Conservation (phyloP, 306 rosid genomes). For the Betula pendula region DNA sequence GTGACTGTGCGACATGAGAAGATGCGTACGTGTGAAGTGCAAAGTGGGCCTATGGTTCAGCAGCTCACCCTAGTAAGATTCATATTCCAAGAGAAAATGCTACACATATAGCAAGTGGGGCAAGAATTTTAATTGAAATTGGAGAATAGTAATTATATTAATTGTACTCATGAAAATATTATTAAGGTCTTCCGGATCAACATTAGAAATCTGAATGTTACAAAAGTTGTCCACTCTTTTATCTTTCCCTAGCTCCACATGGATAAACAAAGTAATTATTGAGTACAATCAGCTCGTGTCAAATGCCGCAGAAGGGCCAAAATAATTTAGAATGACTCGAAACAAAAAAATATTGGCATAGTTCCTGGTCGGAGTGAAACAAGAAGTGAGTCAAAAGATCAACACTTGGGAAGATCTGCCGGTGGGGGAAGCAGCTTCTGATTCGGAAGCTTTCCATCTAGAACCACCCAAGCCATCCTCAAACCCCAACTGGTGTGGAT, state of each 20-base stretch:
- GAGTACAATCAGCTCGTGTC: not conserved
- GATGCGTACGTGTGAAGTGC: no score
- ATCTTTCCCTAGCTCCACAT: not conserved
- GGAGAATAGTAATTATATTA: not conserved
- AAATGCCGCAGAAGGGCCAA: not conserved
- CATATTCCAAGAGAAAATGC: not conserved
- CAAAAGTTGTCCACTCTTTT: not conserved
- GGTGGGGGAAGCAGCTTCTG: slow-evolving; percentile 11
- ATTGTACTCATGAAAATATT: not conserved
- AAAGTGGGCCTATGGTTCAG: no score
- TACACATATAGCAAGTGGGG: not conserved
- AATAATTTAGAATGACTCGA: not conserved
- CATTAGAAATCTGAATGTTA: not conserved
- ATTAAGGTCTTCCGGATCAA: not conserved
- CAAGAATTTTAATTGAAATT: not conserved
- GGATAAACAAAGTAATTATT: not conserved
- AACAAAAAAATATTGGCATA: not conserved
- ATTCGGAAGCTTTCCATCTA: slow-evolving; percentile 11
- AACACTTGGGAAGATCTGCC: slow-evolving; percentile 3
- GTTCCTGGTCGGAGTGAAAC: not conserved
- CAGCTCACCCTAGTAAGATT: not conserved
- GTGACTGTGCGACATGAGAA: no score
- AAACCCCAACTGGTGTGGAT: slow-evolving; percentile 10
- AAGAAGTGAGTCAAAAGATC: not conserved
- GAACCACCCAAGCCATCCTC: slow-evolving; percentile 5